Percentiles rank a stretch among this genome's conserved stretches.
Evolutionary conservation across 345 rosid genomes (phyloP).

Genomic region (Ricinus communis): DNA sequence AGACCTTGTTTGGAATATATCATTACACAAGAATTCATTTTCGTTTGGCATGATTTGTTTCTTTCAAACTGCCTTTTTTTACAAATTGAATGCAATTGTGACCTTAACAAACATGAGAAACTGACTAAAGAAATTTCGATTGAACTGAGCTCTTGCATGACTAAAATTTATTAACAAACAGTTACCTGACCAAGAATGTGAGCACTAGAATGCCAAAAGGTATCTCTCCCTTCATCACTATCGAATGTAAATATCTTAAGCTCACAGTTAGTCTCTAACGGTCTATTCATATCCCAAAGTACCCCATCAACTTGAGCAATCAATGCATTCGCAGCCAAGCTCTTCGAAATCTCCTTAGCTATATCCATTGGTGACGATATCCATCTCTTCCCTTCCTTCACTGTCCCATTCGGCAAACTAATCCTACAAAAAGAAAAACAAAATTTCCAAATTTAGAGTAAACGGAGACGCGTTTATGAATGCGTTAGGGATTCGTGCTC

Average conservation of each 20-base stretch:
- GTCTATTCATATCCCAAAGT: constrained; percentile 93
- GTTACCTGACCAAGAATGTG: constrained; percentile 95
- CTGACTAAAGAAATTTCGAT: too few species aligned
- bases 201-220: constrained; percentile 98
- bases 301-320: constrained; percentile 74
- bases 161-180: too few species aligned
- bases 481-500: too few species aligned
- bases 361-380: constrained; percentile 70
- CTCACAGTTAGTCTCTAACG: constrained; percentile 74
- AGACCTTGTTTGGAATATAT: too few species aligned
- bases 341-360: constrained; percentile 65
- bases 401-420: constrained; percentile 62
- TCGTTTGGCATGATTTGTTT: too few species aligned
- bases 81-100: too few species aligned
- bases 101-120: too few species aligned
- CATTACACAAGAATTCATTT: too few species aligned
- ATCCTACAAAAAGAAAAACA: constrained; percentile 39
- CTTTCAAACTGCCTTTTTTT: too few species aligned
- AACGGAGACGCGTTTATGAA: too few species aligned
- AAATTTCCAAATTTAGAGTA: neutral
- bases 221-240: constrained; percentile 79
- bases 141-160: too few species aligned
- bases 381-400: constrained; percentile 93
- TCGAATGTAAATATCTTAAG: constrained; percentile 74
- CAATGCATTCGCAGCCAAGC: constrained; percentile 62